Evolutionary conservation across 1,284 basidiomycete genomes (phyloP), one percentile per base, ranked within the genome.

Genomic region (Fomitopsis palustris): DNA sequence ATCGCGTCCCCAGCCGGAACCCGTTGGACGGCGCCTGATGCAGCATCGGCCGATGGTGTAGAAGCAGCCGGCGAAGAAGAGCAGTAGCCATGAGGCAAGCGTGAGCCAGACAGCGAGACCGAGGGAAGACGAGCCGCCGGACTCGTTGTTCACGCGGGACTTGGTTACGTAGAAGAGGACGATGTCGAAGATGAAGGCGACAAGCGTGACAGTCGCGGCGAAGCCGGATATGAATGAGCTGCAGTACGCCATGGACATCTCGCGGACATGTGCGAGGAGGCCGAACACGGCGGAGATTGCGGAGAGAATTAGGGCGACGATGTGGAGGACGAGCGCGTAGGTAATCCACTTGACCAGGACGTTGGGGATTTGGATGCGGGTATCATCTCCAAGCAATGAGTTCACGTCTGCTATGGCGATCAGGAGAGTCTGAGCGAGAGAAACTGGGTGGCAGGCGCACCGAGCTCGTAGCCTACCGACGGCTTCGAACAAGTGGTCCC

Each of bases 291-390:
- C 81, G 1, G 91, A 85, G 21, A 83, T 75, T n/a, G 81, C 89
- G 7, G 92, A 83, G 37, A 88, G 79, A 33, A 75, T 81, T 59
- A 96, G 83, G 16, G 90, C 93, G 57, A 93, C 86, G 64, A 94
- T 83, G 70, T 96, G 93, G n/a, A 95, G 81, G 61, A 95, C 86
- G 63, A 96, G 85, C 21, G 86, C 87, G 67, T 95, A 95, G 14
- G 94, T 96, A 68, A 96, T 77, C 88, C 93, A 95, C 78, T 95
- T 95, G 62, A 93, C 88, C 55, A 86, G 80, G 7, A 91, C 83
- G 42, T 82, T 75, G 4, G 94, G 93, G 56, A 96, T 93, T 65
- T 92, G 72, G 39, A 91, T 70, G 58, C 59, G 75, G 59, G 82
- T 73, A 2, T 81, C 75, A 71, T 93, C 81, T 16, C 87, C 89